Conservation (phyloP, 2,329 filamentous ascomycete species). For the Colletotrichum sp. region DNA sequence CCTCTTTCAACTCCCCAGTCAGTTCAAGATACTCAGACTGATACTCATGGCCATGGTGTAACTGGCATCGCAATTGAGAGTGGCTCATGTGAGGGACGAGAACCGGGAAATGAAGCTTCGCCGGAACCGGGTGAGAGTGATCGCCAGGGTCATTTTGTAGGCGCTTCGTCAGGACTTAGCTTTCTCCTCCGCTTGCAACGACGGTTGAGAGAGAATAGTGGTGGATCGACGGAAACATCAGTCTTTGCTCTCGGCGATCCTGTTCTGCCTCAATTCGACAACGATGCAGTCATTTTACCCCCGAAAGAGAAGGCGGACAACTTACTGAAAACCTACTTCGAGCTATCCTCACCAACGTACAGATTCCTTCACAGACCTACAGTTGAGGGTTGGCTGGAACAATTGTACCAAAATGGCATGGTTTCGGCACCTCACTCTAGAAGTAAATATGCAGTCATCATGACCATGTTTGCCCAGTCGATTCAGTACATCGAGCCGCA, state of each 20-base stretch:
- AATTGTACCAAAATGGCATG: background rate
- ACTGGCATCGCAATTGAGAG: background rate
- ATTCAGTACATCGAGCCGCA: background rate
- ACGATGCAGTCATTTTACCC: background rate
- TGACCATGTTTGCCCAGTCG: background rate
- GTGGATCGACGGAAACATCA: background rate
- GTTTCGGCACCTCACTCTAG: background rate
- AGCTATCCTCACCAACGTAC: background rate
- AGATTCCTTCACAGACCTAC: background rate
- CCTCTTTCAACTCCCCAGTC: background rate
- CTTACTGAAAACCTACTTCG: background rate
- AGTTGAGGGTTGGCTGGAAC: background rate
- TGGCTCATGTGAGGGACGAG: background rate
- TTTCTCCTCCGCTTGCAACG: conserved; percentile 32
- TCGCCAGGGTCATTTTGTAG: conserved; percentile 33
- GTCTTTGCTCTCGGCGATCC: conserved; percentile 5
- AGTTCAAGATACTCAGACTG: background rate
- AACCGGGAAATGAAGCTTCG: conserved; percentile 10
- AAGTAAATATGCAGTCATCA: background rate
- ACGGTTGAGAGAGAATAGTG: conserved; percentile 21
- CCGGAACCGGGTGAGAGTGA: conserved; percentile 32
- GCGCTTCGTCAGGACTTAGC: conserved; percentile 31
- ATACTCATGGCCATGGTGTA: background rate
- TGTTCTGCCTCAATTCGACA: background rate
- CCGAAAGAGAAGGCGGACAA: background rate